Base-by-base conservation (phyloP, 768 basidiomycete genomes). In the Tylopilus subfusipes region DNA sequence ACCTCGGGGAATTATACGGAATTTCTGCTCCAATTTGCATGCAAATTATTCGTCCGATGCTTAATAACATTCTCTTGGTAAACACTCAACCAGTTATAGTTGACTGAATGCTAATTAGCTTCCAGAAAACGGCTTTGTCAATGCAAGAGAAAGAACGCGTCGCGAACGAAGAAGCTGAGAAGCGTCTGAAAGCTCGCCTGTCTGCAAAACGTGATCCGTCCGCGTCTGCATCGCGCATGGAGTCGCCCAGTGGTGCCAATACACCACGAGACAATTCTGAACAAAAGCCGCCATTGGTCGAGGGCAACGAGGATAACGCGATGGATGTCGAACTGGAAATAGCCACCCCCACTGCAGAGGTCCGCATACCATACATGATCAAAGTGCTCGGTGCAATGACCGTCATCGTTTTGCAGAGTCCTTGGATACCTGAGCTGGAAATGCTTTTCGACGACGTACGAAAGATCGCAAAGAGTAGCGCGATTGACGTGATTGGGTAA, bases 11-110 rank as follows among this genome's bases (percentile, higher is more conserved):
- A 48, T 77, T 78, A 36, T 98, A 88, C 70, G 90, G 88, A 8
- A 83, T 99, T 42, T 83, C 85, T 54, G 83, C 89, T 34, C 82
- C 90, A 13, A 86, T 97, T 52, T 92, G 93, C 50, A 97, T 98
- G 90, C 93, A 95, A 66, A 87, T 98, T 53, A 81, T 92, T 36
- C 83, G 97, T 16, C 94, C 96, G 14, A 85, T 88, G 50, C 75
- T 90, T 42, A 83, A 89, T 58, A 73, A 74, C 10, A 72, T 77
- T 27, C 72, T 90, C 43, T 71, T 89, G 62, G 87, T 87, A 66
- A 53, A 79, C 73, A 1, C 43, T 40, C 13, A 5, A 31, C 29
- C 2, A 8, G 12, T 33, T 38, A 8, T 57, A 29, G 12, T 59
- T 27, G 21, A 31, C 22, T 47, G 30, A 50, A 50, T 44, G 48